phyloP scores from a whole-genome alignment of 202 grass and related monocot species.

The Bolboschoenoplectus hybrid region DNA sequence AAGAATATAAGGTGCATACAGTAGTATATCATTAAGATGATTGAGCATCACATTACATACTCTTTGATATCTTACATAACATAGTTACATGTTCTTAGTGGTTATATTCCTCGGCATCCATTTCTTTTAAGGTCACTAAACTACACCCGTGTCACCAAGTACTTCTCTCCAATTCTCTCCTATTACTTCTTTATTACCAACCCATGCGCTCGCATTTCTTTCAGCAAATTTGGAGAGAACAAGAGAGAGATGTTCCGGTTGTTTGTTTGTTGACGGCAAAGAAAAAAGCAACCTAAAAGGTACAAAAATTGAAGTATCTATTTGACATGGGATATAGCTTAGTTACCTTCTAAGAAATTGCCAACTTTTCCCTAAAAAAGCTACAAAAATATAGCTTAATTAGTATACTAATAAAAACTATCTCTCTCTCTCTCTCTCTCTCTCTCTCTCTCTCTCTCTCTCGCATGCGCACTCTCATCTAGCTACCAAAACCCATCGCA shows the following conservation, averaged over 20 bases:
- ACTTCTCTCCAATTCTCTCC: slow-evolving; percentile 11
- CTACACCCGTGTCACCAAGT: slow-evolving; percentile 8
- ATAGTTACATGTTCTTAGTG: slow-evolving; percentile 28
- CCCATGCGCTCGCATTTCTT: not conserved
- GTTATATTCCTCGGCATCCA: slow-evolving; percentile 2
- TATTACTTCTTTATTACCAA: not conserved
- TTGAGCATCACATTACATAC: not conserved
- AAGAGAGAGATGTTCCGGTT: not conserved
- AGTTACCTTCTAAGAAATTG: slow-evolving; percentile 5
- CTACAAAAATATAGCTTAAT: slow-evolving; percentile 41
- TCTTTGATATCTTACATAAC: not conserved
- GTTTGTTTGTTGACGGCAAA: not conserved
- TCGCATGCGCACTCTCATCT: not conserved
- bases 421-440: not conserved
- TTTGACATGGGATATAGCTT: not conserved
- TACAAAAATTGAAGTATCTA: slow-evolving; percentile 4
- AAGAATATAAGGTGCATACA: not conserved
- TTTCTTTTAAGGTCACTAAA: slow-evolving; percentile 31
- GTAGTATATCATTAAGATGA: not conserved
- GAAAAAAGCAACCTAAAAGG: not conserved
- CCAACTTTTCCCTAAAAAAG: slow-evolving; percentile 11
- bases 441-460: not conserved
- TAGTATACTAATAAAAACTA: slow-evolving; percentile 34
- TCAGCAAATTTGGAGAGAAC: not conserved
- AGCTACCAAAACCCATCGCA: slow-evolving; percentile 66